A percentile compares a stretch with the other conserved stretches of the same genome.
These are phyloP conservation scores for Ilex aquifolium DNA, from an alignment of 257 asterid genomes.

Conservation along the genomic window DNA sequence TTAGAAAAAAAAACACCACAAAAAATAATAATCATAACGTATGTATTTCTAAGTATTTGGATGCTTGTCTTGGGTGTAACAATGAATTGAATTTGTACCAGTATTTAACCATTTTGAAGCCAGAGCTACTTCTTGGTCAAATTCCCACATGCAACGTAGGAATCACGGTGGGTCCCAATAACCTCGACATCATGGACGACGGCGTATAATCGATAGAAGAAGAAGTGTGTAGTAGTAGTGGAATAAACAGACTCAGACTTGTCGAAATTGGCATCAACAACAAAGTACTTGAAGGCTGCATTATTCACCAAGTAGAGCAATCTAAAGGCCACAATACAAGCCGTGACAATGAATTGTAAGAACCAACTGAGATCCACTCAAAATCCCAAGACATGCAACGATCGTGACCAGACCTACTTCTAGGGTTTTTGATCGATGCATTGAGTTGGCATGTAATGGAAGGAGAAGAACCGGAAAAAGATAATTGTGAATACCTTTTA, in stretches of 20 bases:
- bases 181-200: slow-evolving; percentile 21
- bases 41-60: no score
- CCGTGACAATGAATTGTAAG: slow-evolving; percentile 48
- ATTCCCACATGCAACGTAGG: slow-evolving; percentile 64
- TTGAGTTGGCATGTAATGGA: no score
- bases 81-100: slow-evolving; percentile 32
- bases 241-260: slow-evolving; percentile 44
- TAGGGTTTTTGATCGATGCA: no score
- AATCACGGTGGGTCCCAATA: slow-evolving; percentile 27
- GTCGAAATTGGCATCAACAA: slow-evolving; percentile 60
- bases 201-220: slow-evolving; percentile 4
- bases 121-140: slow-evolving; percentile 38
- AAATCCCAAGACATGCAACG: slow-evolving; percentile 42
- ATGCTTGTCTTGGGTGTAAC: no score
- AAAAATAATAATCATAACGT: no score
- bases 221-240: no score
- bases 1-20: no score
- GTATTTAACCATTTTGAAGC: slow-evolving; percentile 81
- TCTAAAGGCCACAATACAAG: slow-evolving; percentile 34
- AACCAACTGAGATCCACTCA: slow-evolving; percentile 83
- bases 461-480: no score
- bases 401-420: not conserved
- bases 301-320: slow-evolving; percentile 55
- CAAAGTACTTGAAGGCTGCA: slow-evolving; percentile 74
- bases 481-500: no score